These are phyloP conservation scores for Luzula sylvatica DNA, from an alignment of 176 grass and related monocot genomes.

Conservation along the genomic window DNA sequence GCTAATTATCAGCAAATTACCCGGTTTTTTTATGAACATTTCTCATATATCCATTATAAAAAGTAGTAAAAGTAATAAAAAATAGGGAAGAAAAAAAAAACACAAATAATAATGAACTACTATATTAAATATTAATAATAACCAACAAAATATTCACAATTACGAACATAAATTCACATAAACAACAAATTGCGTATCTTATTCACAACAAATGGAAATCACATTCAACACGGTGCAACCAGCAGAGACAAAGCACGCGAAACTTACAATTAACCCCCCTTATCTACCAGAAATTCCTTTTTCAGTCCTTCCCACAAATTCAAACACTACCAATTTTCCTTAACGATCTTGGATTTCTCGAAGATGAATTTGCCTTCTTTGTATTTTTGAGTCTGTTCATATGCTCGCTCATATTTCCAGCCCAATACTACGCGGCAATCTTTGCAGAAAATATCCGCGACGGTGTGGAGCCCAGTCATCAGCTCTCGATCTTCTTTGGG, in stretches of 20 bases:
- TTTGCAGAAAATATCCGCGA: slow-evolving; percentile 61
- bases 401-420: slow-evolving; percentile 68
- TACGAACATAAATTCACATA: not conserved
- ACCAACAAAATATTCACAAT: not conserved
- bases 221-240: slow-evolving; percentile 5
- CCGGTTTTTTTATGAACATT: no score
- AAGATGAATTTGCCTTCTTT: slow-evolving; percentile 90
- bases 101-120: no score
- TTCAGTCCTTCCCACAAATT: not conserved
- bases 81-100: no score
- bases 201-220: slow-evolving; percentile 19
- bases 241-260: not conserved
- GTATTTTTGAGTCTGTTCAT: slow-evolving; percentile 59
- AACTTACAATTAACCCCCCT: not conserved
- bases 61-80: no score
- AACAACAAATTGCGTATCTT: not conserved
- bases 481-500: slow-evolving; percentile 57
- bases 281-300: not conserved
- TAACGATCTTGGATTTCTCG: slow-evolving; percentile 71
- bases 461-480: slow-evolving; percentile 49
- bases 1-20: no score
- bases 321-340: slow-evolving; percentile 54
- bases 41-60: no score
- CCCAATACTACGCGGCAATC: slow-evolving; percentile 59
- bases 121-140: no score